Evolutionary conservation across 2,329 filamentous ascomycete species (phyloP).

Genomic region (Polytolypa hystricis): DNA sequence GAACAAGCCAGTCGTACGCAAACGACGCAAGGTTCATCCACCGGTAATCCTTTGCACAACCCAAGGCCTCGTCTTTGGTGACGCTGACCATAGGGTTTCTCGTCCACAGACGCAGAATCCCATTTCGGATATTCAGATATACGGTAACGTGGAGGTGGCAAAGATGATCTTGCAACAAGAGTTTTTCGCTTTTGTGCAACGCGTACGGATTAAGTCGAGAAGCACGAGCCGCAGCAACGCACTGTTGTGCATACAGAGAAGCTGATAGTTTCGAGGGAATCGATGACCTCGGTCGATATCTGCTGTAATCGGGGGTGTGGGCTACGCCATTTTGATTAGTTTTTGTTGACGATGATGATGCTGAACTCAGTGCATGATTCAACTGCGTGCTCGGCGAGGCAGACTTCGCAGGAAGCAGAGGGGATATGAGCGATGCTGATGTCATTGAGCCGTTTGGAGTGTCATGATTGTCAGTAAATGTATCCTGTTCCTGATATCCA

Average conservation of each 20-base stretch:
- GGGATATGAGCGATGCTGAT: constrained; percentile 18
- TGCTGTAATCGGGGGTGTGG: constrained; percentile 25
- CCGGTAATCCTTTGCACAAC: constrained; percentile 74
- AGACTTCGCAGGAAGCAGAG: constrained; percentile 14
- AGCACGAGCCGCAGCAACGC: constrained; percentile 76
- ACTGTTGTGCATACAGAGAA: constrained; percentile 79
- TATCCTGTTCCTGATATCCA: constrained; percentile 14
- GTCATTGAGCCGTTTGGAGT: constrained; percentile 23
- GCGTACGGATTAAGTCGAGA: constrained; percentile 84
- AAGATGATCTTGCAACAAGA: constrained; percentile 66
- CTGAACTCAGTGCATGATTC: constrained; percentile 11
- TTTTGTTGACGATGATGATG: constrained; percentile 8
- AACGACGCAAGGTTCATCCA: constrained; percentile 85
- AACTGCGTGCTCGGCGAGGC: constrained; percentile 7
- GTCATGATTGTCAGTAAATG: constrained; percentile 18
- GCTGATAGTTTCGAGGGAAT: constrained; percentile 65
- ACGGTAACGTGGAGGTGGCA: constrained; percentile 84
- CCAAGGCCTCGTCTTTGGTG: constrained; percentile 72
- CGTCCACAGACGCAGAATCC: constrained; percentile 81
- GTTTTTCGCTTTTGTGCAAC: constrained; percentile 74
- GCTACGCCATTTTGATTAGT: constrained; percentile 8
- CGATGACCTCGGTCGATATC: constrained; percentile 65
- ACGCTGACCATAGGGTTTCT: constrained; percentile 75
- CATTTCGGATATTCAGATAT: constrained; percentile 92
- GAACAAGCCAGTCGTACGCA: constrained; percentile 84